These are phyloP conservation scores for Cercospora sesami DNA, from an alignment of 2,329 filamentous ascomycete genomes.

Conservation along the genomic window DNA sequence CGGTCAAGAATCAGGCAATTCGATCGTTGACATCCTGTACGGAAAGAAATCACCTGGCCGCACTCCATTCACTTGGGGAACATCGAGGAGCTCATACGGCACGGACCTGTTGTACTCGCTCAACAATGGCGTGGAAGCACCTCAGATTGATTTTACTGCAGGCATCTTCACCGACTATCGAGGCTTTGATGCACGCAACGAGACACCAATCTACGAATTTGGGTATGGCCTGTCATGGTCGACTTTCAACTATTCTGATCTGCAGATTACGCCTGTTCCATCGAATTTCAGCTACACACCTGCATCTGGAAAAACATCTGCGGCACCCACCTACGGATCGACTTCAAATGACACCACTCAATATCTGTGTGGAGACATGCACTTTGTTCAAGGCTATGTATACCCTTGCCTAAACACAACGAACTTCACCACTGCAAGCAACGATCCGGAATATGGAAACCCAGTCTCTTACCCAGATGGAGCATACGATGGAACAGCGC, in stretches of 20 bases:
- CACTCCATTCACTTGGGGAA: constrained; percentile 11
- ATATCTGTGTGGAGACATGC: constrained; percentile 1
- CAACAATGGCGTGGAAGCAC: constrained; percentile 42
- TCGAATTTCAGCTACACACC: constrained; percentile 44
- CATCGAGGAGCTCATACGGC: neutral
- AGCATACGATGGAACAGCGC: neutral
- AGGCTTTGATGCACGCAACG: constrained; percentile 44
- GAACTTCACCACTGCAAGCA: neutral
- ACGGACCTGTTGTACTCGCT: constrained; percentile 32
- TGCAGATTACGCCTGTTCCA: constrained; percentile 50
- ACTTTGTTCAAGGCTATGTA: neutral
- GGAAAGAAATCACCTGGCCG: constrained; percentile 35
- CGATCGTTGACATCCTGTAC: constrained; percentile 35
- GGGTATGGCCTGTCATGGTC: constrained; percentile 49
- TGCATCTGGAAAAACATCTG: neutral
- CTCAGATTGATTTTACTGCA: constrained; percentile 47
- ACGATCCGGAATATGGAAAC: neutral
- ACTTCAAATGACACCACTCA: neutral
- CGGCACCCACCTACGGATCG: neutral
- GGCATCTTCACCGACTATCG: constrained; percentile 49
- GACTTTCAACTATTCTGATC: constrained; percentile 43
- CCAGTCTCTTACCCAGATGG: neutral
- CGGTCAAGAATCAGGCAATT: constrained; percentile 35
- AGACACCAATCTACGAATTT: constrained; percentile 46
- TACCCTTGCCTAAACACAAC: constrained; percentile 1